These are phyloP conservation scores for Alternaria sp. DNA, from an alignment of 2,329 filamentous ascomycete species.

Conservation along the genomic window DNA sequence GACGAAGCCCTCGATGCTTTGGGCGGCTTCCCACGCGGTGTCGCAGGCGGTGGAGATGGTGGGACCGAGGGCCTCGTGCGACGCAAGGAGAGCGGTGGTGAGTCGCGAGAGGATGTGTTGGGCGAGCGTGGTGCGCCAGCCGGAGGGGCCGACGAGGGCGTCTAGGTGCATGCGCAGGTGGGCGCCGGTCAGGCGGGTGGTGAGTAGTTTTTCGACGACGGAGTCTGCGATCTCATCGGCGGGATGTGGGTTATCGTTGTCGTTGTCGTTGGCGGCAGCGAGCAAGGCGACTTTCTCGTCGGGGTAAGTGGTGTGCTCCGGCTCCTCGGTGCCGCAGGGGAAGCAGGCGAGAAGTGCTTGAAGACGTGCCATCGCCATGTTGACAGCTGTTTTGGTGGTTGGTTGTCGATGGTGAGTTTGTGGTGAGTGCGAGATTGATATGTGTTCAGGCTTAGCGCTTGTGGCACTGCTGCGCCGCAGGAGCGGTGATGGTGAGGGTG, in stretches of 20 bases:
- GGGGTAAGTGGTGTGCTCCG: neutral
- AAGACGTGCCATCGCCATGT: constrained; percentile 14
- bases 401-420: neutral
- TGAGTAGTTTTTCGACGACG: constrained; percentile 25
- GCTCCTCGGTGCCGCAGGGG: constrained; percentile 3
- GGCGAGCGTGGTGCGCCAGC: constrained; percentile 43
- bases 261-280: too few species aligned
- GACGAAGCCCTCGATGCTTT: constrained; percentile 34
- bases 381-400: neutral
- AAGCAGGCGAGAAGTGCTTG: constrained; percentile 22
- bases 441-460: constrained; percentile 4
- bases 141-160: constrained; percentile 26
- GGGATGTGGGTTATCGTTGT: too few species aligned
- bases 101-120: constrained; percentile 37
- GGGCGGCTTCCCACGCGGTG: constrained; percentile 28
- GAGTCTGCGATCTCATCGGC: constrained; percentile 26
- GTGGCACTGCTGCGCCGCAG: constrained; percentile 10
- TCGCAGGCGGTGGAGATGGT: constrained; percentile 32
- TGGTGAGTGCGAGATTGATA: neutral
- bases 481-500: neutral
- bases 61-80: constrained; percentile 29
- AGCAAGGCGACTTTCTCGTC: constrained; percentile 23
- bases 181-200: constrained; percentile 20
- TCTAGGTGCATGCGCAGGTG: constrained; percentile 31
- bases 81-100: constrained; percentile 26